Conservation (phyloP, 768 basidiomycete species). For the Agaricus sinodeliciosus region DNA sequence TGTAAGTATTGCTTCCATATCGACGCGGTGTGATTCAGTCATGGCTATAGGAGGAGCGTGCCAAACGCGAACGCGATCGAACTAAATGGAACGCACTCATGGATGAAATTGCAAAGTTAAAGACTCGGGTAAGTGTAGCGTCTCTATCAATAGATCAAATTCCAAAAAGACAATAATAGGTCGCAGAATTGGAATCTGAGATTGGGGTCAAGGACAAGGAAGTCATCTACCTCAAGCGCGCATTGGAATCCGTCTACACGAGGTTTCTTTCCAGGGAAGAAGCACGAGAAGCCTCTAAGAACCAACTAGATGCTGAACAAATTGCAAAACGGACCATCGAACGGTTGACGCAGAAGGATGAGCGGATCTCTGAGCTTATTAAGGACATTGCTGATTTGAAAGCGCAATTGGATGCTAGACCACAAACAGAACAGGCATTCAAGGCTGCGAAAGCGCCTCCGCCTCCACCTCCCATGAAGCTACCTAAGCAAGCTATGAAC, state of each 20-base stretch:
- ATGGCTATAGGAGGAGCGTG: constrained; percentile 56
- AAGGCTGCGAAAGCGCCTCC: constrained; percentile 62
- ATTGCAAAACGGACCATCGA: constrained; percentile 73
- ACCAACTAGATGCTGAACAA: constrained; percentile 56
- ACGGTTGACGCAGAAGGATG: constrained; percentile 59
- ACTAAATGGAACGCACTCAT: constrained; percentile 64
- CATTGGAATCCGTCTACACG: constrained; percentile 83
- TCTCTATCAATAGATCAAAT: not conserved
- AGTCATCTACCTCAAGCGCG: constrained; percentile 68
- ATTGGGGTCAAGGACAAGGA: constrained; percentile 63
- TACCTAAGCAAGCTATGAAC: not conserved
- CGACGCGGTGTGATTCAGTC: not conserved
- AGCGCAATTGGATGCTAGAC: constrained; percentile 42
- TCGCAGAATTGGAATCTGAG: constrained; percentile 41
- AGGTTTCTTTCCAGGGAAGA: constrained; percentile 62
- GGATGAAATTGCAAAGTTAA: constrained; percentile 69
- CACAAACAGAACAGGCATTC: constrained; percentile 64
- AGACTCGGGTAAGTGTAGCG: constrained; percentile 49
- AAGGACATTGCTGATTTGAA: constrained; percentile 45
- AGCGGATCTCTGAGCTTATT: constrained; percentile 49
- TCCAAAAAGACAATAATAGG: constrained; percentile 28
- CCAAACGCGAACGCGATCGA: constrained; percentile 69
- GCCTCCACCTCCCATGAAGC: constrained; percentile 40
- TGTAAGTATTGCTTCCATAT: constrained; percentile 30
- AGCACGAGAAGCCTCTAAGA: constrained; percentile 34